A percentile compares a stretch with the other conserved stretches of the same genome.
phyloP scores from a whole-genome alignment of 345 rosid species.

The Eucalyptus erythrocorys region DNA sequence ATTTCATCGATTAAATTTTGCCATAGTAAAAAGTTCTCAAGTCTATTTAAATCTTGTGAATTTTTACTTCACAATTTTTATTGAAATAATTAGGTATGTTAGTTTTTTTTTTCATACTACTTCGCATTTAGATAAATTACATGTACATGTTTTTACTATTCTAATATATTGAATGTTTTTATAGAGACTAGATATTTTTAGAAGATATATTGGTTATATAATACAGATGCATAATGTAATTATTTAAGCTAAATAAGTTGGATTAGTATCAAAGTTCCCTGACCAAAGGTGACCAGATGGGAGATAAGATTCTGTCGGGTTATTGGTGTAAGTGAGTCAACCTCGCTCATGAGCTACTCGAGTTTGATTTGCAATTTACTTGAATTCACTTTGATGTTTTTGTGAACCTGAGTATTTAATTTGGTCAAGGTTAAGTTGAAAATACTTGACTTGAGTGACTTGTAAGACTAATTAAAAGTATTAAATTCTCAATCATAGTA shows the following conservation, averaged over 20 bases:
- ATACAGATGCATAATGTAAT: background rate
- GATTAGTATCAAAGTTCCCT: background rate
- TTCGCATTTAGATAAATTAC: background rate
- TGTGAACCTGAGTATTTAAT: background rate
- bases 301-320: background rate
- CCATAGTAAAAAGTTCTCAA: rapidly evolving
- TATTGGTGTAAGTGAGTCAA: background rate
- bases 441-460: background rate
- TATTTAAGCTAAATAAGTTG: background rate
- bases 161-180: background rate
- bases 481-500: background rate
- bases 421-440: background rate
- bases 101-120: background rate
- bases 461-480: background rate
- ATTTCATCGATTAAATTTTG: background rate
- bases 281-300: background rate
- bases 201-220: background rate
- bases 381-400: background rate
- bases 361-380: background rate
- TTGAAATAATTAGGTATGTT: background rate
- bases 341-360: background rate
- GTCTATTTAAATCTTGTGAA: background rate
- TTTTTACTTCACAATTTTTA: background rate
- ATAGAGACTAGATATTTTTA: background rate
- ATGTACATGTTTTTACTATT: background rate